Evolutionary conservation across 2,329 filamentous ascomycete species (phyloP).

Genomic region (Chaetomium sp.): DNA sequence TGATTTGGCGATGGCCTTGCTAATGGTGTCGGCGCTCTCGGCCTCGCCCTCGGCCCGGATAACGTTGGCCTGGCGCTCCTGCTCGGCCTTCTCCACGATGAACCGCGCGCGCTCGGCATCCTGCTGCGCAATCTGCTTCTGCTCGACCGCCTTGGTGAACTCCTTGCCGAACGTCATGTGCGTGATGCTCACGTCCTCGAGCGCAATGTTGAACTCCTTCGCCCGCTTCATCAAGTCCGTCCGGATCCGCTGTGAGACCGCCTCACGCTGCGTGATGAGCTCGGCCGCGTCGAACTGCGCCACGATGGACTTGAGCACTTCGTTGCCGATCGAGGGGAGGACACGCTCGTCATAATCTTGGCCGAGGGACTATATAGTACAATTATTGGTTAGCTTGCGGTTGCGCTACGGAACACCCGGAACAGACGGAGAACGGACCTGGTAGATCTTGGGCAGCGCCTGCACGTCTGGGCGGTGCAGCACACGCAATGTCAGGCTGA

Average conservation of each 20-base stretch:
- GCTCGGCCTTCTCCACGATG: constrained; percentile 97
- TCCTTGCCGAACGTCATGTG: constrained; percentile 99
- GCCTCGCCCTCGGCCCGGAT: constrained; percentile 97
- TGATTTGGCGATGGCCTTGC: constrained; percentile 84
- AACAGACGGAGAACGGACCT: constrained; percentile 55
- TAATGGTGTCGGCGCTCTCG: constrained; percentile 92
- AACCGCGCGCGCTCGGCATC: constrained; percentile 96
- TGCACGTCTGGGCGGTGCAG: constrained; percentile 91
- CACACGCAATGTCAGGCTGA: constrained; percentile 93
- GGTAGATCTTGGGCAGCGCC: constrained; percentile 94
- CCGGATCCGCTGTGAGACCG: constrained; percentile 90
- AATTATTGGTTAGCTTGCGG: neutral
- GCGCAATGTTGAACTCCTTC: constrained; percentile 95
- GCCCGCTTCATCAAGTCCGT: constrained; percentile 87
- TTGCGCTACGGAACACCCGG: neutral
- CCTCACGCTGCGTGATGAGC: constrained; percentile 97
- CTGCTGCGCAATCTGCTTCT: constrained; percentile 99
- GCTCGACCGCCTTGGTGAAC: constrained; percentile 97
- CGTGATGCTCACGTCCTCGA: constrained; percentile 98
- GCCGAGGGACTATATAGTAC: constrained; percentile 69
- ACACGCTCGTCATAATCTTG: constrained; percentile 98
- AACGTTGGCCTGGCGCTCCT: constrained; percentile 97
- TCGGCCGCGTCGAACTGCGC: constrained; percentile 98
- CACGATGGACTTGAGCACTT: constrained; percentile 97
- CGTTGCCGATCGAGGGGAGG: constrained; percentile 96